Conservation (phyloP, 2,329 filamentous ascomycete genomes). For the Cytospora mali region DNA sequence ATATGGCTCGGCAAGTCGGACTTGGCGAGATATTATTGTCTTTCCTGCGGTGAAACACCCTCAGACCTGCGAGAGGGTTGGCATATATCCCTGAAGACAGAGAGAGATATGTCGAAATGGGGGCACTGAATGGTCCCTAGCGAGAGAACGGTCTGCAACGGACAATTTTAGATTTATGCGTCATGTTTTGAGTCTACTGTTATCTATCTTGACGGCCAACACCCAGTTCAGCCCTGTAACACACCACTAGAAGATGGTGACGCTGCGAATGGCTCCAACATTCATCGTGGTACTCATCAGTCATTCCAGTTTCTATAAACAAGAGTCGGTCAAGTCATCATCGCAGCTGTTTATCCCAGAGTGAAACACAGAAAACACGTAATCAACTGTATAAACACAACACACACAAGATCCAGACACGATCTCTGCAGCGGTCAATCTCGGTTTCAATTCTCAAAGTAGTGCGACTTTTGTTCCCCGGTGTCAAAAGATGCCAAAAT, state of each 20-base stretch:
- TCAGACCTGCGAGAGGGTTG: neutral
- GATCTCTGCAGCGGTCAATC: neutral
- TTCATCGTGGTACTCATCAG: neutral
- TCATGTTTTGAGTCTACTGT: too few species aligned
- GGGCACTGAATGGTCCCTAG: too few species aligned
- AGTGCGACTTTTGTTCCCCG: neutral
- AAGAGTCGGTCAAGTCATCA: too few species aligned
- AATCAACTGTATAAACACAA: too few species aligned
- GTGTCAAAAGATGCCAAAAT: slow-evolving; percentile 6
- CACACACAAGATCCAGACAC: neutral
- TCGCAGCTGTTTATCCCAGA: too few species aligned
- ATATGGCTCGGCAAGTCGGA: neutral
- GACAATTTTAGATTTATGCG: too few species aligned
- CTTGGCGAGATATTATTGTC: neutral
- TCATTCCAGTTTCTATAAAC: too few species aligned
- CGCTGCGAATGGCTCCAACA: too few species aligned
- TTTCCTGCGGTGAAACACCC: neutral
- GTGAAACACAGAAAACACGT: neutral
- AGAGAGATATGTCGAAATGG: too few species aligned
- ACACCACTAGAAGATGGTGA: neutral
- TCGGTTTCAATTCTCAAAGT: neutral
- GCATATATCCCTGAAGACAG: neutral
- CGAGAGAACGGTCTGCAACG: too few species aligned
- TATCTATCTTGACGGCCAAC: neutral
- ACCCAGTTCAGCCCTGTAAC: neutral